Evolutionary conservation across 176 grass and related monocot genomes (phyloP), one percentile per base, ranked within the genome.

Genomic region (Oropetium thomaeum): DNA sequence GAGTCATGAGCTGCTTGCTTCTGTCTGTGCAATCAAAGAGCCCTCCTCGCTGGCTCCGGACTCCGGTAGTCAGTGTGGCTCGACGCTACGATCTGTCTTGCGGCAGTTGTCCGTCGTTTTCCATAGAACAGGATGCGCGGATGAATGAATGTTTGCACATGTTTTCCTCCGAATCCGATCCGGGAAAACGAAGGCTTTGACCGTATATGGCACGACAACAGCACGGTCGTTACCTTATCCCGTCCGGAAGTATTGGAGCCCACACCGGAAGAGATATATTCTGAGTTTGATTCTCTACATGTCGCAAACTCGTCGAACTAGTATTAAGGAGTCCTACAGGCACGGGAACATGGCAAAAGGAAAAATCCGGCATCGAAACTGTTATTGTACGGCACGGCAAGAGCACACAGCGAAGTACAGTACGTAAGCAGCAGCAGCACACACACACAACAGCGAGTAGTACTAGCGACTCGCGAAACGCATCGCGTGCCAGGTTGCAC

Each of bases 1-100:
- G 53, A 31, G 53, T 58, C 7, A 28, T 23, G 22, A 58, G 60
- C 28, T 59, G n/a, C n/a, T n/a, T n/a, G n/a, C n/a, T n/a, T n/a
- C n/a, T n/a, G n/a, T 58, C 2, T 47, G 83, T 60, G 76, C 76
- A 66, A 85, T 60, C 61, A 83, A 83, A 27, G 48, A 26, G 11
- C 47, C 34, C 15, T n/a, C 15, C n/a, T n/a, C n/a, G n/a, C n/a
- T n/a, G n/a, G n/a, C n/a, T n/a, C n/a, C n/a, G n/a, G n/a, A 14
- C 28, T 15, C 47, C 26, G 27, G 5, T 28, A 33, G 44, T 8
- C 13, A 35, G 19, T 27, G 19, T 27, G 29, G 29, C 48, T 26
- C 66, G 49, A 20, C 10, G 30, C 3, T 23, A 12, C 23, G 30
- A 48, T 80, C 7, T 40, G n/a, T 8, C 20, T 0, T 2, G 5